A percentile compares a stretch with the other conserved stretches of the same genome.
These are phyloP conservation scores for Claviceps monticola DNA, from an alignment of 2,329 filamentous ascomycete genomes.

Conservation along the genomic window DNA sequence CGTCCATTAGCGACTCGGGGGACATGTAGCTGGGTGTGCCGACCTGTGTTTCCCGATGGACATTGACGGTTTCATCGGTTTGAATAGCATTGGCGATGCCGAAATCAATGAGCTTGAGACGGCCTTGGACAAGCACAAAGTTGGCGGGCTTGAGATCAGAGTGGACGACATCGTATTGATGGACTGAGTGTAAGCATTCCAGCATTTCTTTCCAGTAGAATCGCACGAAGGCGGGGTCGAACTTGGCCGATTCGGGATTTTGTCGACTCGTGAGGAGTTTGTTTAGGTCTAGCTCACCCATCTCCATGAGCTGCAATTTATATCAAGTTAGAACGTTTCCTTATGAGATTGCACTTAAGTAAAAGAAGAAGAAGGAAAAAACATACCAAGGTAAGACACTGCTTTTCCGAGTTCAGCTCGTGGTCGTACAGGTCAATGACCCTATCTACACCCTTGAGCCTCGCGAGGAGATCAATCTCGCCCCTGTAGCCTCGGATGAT, in stretches of 20 bases:
- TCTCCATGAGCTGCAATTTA: constrained; percentile 68
- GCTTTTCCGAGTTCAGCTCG: constrained; percentile 86
- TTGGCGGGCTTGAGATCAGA: constrained; percentile 96
- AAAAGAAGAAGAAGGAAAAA: background rate
- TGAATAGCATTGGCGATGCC: constrained; percentile 97
- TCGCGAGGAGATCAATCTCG: constrained; percentile 82
- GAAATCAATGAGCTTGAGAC: constrained; percentile 93
- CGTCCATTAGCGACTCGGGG: constrained; percentile 83
- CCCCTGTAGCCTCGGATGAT: constrained; percentile 82
- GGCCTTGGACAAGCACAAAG: constrained; percentile 82
- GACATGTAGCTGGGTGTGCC: constrained; percentile 99
- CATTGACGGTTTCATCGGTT: constrained; percentile 89
- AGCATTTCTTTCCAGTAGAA: constrained; percentile 99
- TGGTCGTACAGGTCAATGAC: constrained; percentile 86
- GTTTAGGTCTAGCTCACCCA: constrained; percentile 87
- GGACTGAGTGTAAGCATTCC: constrained; percentile 81
- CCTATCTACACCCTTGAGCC: constrained; percentile 69
- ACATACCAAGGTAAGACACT: constrained; percentile 70
- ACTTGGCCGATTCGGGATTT: constrained; percentile 56
- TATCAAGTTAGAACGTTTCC: background rate
- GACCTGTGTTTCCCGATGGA: constrained; percentile 88
- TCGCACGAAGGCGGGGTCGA: constrained; percentile 86
- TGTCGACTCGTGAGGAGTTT: constrained; percentile 64
- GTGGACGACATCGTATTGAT: constrained; percentile 84
- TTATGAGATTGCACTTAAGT: background rate